Evolutionary conservation across 306 rosid species (phyloP).

Genomic region (Malus sylvestris): DNA sequence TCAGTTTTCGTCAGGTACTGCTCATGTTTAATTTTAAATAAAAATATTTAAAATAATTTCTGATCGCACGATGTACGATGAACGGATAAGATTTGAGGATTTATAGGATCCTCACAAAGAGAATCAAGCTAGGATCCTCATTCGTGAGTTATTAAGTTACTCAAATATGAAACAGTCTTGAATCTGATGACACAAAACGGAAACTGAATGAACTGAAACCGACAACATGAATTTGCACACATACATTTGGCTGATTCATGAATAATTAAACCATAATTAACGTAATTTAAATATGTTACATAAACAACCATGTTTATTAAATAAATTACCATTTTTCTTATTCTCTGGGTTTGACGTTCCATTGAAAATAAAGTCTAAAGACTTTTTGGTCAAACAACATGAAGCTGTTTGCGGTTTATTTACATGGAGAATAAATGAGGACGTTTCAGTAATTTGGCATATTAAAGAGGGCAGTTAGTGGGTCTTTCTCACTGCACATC

Average conservation of each 20-base stretch:
- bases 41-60: too few species aligned
- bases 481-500: slow-evolving; percentile 18
- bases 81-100: fast-evolving
- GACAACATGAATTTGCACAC: not conserved
- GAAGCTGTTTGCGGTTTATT: not conserved
- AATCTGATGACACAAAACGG: not conserved
- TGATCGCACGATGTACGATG: too few species aligned
- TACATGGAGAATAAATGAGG: slow-evolving; percentile 4
- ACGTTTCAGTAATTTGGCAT: slow-evolving; percentile 24
- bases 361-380: not conserved
- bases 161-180: not conserved
- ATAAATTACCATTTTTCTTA: not conserved
- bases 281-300: not conserved
- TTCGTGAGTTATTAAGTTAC: not conserved
- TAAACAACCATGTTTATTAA: too few species aligned
- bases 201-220: not conserved
- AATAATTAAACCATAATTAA: not conserved
- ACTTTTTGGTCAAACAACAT: not conserved
- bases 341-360: not conserved
- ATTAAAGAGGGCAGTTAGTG: slow-evolving; percentile 15
- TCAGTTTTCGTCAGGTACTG: too few species aligned
- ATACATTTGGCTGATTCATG: not conserved
- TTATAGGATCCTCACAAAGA: fast-evolving
- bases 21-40: too few species aligned
- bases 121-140: too few species aligned